Evolutionary conservation across 2,329 filamentous ascomycete species (phyloP).

Genomic region (Teratosphaeriaceae sp.): DNA sequence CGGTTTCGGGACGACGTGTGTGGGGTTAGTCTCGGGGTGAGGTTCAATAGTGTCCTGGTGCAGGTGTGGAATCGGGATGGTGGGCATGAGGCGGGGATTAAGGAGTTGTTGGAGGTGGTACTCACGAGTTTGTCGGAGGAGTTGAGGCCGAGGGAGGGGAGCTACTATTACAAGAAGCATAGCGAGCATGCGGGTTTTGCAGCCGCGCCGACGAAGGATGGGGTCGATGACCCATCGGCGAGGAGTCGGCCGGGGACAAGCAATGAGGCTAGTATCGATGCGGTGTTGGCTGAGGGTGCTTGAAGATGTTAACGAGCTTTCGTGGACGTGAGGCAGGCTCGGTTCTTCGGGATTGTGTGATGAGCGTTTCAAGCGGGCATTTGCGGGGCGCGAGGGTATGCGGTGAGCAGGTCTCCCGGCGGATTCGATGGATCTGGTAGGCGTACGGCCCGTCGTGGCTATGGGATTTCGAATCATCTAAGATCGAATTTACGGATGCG

Average conservation of each 20-base stretch:
- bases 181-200: slow-evolving; percentile 70
- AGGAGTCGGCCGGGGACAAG: background rate
- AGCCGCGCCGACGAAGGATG: background rate
- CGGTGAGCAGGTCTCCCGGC: background rate
- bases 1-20: slow-evolving; percentile 72
- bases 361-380: slow-evolving; percentile 4
- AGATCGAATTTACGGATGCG: too few species aligned
- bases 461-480: too few species aligned
- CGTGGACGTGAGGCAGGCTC: background rate
- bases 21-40: slow-evolving; percentile 77
- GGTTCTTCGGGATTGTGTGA: too few species aligned
- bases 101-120: slow-evolving; percentile 65
- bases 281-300: slow-evolving; percentile 3
- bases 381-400: background rate
- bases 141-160: slow-evolving; percentile 58
- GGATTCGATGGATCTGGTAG: too few species aligned
- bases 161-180: slow-evolving; percentile 75
- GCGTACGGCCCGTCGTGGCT: too few species aligned
- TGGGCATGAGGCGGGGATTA: slow-evolving; percentile 70
- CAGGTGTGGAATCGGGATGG: slow-evolving; percentile 91
- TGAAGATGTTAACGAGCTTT: background rate
- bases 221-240: background rate
- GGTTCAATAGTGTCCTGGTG: slow-evolving; percentile 83
- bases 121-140: slow-evolving; percentile 67
- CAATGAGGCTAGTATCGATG: slow-evolving; percentile 3